Evolutionary conservation across 2,329 filamentous ascomycete species (phyloP), one percentile per base, ranked within the genome.

Genomic region (Albifimbria verrucaria): DNA sequence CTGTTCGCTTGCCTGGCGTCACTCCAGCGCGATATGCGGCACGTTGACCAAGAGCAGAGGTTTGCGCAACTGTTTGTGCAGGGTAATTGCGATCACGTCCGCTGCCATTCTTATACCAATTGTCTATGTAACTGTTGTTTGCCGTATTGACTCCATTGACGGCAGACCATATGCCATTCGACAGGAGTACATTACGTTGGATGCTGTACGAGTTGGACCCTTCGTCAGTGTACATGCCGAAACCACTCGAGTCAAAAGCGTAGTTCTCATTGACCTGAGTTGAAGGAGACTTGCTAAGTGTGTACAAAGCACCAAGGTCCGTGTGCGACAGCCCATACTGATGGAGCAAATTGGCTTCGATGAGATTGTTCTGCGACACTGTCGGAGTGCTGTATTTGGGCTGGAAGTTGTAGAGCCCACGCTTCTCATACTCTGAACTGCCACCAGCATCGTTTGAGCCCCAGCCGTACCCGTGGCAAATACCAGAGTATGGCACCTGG

Each of bases 381-480:
- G 48, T 49, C 4, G 48, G 48, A 6, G 48, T 49, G 12, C 22
- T 11, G 20, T 49, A 49, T 10, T 20, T 10, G 12, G 48, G 48
- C 24, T 41, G 28, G 21, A 6, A 49, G 26, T 39, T 41, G 48
- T 49, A 49, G 7, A 41, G 25, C 15, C 48, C 48, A 23, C 48
- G 48, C 7, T n/a, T 18, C 7, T 21, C 21, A 32, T 49, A 49
- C 26, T 39, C 48, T 4, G 48, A 32, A 21, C 26, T 41, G 5
- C 48, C 48, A 12, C 48, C 48, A 6, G 25, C 48, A 23, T 49
- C 48, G 28, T 49, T 49, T 4, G 28, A 41, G n/a, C 48, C 48
- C 48, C 48, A 49, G 48, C 48, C 48, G 18, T 41, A 49, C 9
- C 48, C 48, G 18, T 21, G 17, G 7, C 9, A 21, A 7, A 49